Evolutionary conservation across 805 yeast genomes (phyloP), one percentile per base, ranked within the genome.

Genomic region (Groenewaldozyma salmanticensis): DNA sequence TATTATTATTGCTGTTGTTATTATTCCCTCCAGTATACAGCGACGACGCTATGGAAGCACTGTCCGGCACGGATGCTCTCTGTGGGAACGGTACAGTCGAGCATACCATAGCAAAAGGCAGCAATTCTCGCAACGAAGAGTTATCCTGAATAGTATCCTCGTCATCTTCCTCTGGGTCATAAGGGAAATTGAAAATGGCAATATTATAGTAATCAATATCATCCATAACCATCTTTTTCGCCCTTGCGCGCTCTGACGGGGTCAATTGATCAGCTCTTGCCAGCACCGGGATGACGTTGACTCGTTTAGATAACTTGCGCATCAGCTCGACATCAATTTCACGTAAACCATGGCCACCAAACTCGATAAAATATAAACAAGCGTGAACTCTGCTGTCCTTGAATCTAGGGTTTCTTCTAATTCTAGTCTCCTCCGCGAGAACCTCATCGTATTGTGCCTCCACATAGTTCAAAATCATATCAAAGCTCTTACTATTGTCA

Each of bases 231-330:
- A 70, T 63, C 41, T 65, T 59, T 57, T 81, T 81, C 59, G 72
- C 70, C 21, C 59, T 59, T 13, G 58, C 55, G 42, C 78, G 61
- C 59, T 88, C 96, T 2, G 70, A 58, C 18, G 68, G 69, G 0
- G 94, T 84, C 50, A 85, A 67, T 1, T 85, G 69, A 58, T 88
- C 96, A 2, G 94, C 78, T 53, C 83, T 81, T 29, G 83, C 74
- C 43, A 88, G 74, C 20, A 87, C 77, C 1, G 96, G 95, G 34
- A 88, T 75, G 20, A 90, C 71, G 62, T 88, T 88, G 17, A 83
- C 94, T 49, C 78, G 75, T 19, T 74, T 68, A 13, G 88, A 74
- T 39, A 88, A 67, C 36, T 71, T 67, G 50, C 68, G 74, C 80
- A 88, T 82, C 40, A 83, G 68, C 48, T 71, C 72, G 41, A 87